Evolutionary conservation across 1,139 yeast genomes (phyloP).

Genomic region (Groenewaldozyma auringiensis): DNA sequence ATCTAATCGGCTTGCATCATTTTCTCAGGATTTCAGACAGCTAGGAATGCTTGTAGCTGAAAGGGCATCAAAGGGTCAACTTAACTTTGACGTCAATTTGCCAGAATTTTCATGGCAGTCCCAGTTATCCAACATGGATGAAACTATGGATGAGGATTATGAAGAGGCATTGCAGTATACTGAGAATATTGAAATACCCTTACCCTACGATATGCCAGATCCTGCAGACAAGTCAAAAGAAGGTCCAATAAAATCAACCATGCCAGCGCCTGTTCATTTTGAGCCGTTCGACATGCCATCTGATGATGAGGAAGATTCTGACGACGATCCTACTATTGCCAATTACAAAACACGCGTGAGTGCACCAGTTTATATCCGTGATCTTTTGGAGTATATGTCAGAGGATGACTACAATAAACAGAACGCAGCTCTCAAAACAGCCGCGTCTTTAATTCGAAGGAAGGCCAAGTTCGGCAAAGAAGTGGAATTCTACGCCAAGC

Average conservation of each 20-base stretch:
- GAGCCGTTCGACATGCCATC: slow-evolving; percentile 24
- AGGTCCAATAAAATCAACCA: neutral
- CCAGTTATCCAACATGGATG: slow-evolving; percentile 35
- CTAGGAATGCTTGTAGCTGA: slow-evolving; percentile 45
- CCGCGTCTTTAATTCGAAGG: slow-evolving; percentile 49
- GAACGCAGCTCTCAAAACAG: slow-evolving; percentile 42
- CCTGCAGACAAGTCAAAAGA: slow-evolving; percentile 27
- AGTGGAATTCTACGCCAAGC: slow-evolving; percentile 41
- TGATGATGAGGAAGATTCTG: slow-evolving; percentile 40
- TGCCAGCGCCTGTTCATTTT: slow-evolving; percentile 13
- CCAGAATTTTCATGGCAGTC: slow-evolving; percentile 14
- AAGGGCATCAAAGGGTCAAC: slow-evolving; percentile 33
- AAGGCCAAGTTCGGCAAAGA: slow-evolving; percentile 51
- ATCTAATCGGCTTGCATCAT: slow-evolving; percentile 40
- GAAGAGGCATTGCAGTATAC: slow-evolving; percentile 13
- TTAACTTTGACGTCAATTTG: neutral
- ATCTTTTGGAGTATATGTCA: slow-evolving; percentile 47
- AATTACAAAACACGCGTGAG: slow-evolving; percentile 32
- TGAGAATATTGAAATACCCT: slow-evolving; percentile 4
- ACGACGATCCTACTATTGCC: slow-evolving; percentile 45
- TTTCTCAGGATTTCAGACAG: slow-evolving; percentile 36
- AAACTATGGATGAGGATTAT: slow-evolving; percentile 18
- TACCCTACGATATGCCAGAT: slow-evolving; percentile 3
- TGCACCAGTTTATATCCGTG: slow-evolving; percentile 56
- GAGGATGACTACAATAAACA: slow-evolving; percentile 45